Base-by-base conservation (phyloP, 495 filamentous ascomycete species). In the Sabuloglossum arenarium region DNA sequence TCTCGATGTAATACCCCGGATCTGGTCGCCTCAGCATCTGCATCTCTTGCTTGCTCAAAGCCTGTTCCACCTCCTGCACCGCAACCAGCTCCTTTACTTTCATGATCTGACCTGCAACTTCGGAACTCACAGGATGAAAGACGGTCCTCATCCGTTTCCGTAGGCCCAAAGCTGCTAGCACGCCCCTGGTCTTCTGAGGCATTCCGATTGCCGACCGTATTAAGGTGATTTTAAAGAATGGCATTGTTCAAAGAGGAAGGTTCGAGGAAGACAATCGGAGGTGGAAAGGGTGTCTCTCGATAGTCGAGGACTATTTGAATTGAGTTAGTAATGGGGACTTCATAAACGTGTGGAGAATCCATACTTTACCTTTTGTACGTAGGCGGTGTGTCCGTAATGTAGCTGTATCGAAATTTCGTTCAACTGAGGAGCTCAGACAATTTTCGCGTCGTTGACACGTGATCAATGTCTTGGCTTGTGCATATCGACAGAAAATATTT, bases 161-260 rank as follows among this genome's bases (percentile, higher is more conserved):
- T 39, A 99, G 77, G 27, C 93, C 93, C 31, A 99, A 81, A 8
- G 93, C 85, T 62, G 80, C 77, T 52, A 99, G 84, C 53, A 94
- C 86, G 61, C 84, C 88, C 69, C 78, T 77, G 59, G 81, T 84
- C 63, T 84, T 81, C 61, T 79, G 69, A 10, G 93, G 88, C 53
- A 99, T 80, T 63, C 93, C 93, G 70, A 99, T 99, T 59, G 82
- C 82, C 58, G 82, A 88, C 62, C 93, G 89, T 65, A 91, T 73
- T 61, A 97, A 86, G 60, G 89, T 96, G 65, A 99, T 87, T 63
- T 86, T 84, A 77, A 97, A 98, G 76, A 76, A 97, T 58, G 84
- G 77, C 87, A 94, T 94, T 66, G 59, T 77, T 60, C 10, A 4
- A 27, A 23, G 28, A 30, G 1, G 24, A 29, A 27, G 14, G 25